phyloP scores from a whole-genome alignment of 2,329 filamentous ascomycete species.

The Aspergillus clavatus region DNA sequence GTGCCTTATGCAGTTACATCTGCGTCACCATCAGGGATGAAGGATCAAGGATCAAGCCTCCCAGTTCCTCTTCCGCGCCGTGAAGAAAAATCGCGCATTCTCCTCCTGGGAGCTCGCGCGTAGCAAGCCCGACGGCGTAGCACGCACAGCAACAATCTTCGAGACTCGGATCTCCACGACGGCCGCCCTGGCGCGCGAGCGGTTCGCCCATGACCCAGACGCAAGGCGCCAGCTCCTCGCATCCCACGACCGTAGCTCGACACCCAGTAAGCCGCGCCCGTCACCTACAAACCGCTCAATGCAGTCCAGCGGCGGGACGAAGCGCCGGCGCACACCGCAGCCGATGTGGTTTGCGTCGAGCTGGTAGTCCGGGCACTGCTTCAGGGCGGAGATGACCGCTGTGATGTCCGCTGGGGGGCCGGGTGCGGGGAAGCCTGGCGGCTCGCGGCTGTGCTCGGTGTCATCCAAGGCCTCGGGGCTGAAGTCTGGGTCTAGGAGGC shows the following conservation, averaged over 20 bases:
- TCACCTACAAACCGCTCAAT: conserved; percentile 36
- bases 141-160: conserved; percentile 19
- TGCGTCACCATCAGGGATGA: no score
- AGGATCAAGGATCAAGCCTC: conserved; percentile 19
- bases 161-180: conserved; percentile 24
- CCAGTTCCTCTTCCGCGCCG: conserved; percentile 33
- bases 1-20: neutral
- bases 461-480: conserved; percentile 14
- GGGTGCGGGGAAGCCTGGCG: conserved; percentile 1
- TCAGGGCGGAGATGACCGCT: conserved; percentile 34
- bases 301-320: conserved; percentile 36
- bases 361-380: conserved; percentile 41
- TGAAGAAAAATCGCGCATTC: conserved; percentile 32
- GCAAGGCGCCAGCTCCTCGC: conserved; percentile 11
- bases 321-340: conserved; percentile 39
- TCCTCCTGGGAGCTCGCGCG: conserved; percentile 21
- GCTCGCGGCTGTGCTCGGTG: conserved; percentile 5
- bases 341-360: conserved; percentile 39
- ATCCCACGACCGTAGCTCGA: conserved; percentile 16
- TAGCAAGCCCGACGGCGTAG: conserved; percentile 10
- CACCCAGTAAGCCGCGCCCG: conserved; percentile 27
- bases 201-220: conserved; percentile 20
- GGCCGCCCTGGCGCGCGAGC: conserved; percentile 12
- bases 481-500: conserved; percentile 33
- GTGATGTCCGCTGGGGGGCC: conserved; percentile 27